Percentiles rank a stretch among this genome's conserved stretches.
phyloP scores from a whole-genome alignment of 2,329 filamentous ascomycete genomes.

The Cercospora zeae-maydis region DNA sequence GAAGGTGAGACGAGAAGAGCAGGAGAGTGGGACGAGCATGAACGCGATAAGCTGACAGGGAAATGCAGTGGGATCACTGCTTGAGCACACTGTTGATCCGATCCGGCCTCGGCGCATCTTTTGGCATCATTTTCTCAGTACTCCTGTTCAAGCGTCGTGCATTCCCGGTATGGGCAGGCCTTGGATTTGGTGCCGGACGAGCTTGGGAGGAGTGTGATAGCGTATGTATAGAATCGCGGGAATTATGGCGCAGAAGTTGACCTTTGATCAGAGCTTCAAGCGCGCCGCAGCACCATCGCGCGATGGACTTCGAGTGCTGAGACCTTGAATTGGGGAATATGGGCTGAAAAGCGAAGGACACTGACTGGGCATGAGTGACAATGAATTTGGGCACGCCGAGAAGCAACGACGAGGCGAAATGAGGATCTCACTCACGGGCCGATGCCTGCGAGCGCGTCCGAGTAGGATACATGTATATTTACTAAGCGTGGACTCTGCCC shows the following conservation, averaged over 20 bases:
- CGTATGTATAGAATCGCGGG: conserved; percentile 36
- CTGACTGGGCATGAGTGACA: neutral
- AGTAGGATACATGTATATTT: neutral
- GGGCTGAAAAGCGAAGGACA: neutral
- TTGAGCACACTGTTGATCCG: conserved; percentile 96
- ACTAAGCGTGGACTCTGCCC: neutral
- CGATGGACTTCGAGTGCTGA: conserved; percentile 48
- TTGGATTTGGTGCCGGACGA: conserved; percentile 91
- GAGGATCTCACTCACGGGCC: neutral
- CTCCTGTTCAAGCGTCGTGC: conserved; percentile 96
- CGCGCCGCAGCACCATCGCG: conserved; percentile 47
- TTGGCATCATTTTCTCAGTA: conserved; percentile 97
- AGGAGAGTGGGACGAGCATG: neutral
- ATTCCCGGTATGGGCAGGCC: conserved; percentile 92
- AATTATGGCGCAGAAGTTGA: neutral
- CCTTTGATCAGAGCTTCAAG: conserved; percentile 49
- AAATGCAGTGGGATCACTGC: conserved; percentile 91
- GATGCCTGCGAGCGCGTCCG: neutral
- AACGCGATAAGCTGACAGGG: conserved; percentile 15
- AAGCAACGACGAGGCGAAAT: neutral
- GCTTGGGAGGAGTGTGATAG: conserved; percentile 98
- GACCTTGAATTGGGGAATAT: conserved; percentile 33
- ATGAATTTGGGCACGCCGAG: neutral
- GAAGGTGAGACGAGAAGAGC: conserved; percentile 64
- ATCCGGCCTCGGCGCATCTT: conserved; percentile 90